Evolutionary conservation across 768 basidiomycete species (phyloP).

Genomic region (Antrodiella citrinella): DNA sequence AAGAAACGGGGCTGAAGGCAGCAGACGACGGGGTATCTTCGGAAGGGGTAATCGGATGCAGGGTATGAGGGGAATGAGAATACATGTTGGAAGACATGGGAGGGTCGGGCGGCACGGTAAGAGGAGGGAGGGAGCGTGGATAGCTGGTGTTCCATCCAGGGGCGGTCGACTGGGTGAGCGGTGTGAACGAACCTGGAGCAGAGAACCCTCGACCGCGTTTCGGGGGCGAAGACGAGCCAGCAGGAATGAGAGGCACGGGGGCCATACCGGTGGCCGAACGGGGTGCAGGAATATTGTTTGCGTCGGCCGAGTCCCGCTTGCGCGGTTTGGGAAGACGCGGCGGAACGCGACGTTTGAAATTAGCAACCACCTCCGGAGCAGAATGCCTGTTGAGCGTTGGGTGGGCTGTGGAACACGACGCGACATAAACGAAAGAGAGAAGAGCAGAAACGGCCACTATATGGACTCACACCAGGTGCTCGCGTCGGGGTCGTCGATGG

Average conservation of each 20-base stretch:
- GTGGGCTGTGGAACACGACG: slow-evolving; percentile 48
- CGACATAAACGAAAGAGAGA: not conserved
- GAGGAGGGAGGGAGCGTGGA: slow-evolving; percentile 60
- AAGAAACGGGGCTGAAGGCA: slow-evolving; percentile 31
- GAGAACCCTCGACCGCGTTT: slow-evolving; percentile 67
- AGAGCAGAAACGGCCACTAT: slow-evolving; percentile 10
- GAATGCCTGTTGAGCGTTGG: slow-evolving; percentile 89
- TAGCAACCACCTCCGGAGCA: slow-evolving; percentile 81
- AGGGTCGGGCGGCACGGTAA: slow-evolving; percentile 75
- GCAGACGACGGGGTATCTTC: slow-evolving; percentile 57
- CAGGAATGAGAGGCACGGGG: slow-evolving; percentile 56
- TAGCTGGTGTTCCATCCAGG: slow-evolving; percentile 50
- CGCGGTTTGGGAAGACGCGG: slow-evolving; percentile 85
- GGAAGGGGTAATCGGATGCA: slow-evolving; percentile 61
- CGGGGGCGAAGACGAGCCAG: slow-evolving; percentile 36
- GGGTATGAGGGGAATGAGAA: slow-evolving; percentile 49
- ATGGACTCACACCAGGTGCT: slow-evolving; percentile 87
- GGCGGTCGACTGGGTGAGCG: slow-evolving; percentile 50
- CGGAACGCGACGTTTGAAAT: slow-evolving; percentile 92
- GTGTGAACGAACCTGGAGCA: slow-evolving; percentile 73
- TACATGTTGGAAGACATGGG: slow-evolving; percentile 56
- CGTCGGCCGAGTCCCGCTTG: slow-evolving; percentile 68
- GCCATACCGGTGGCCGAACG: slow-evolving; percentile 71
- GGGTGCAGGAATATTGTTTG: slow-evolving; percentile 65
- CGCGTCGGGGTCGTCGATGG: slow-evolving; percentile 92